Percentiles rank a stretch among this genome's conserved stretches.
Evolutionary conservation across 2,329 filamentous ascomycete genomes (phyloP).

Genomic region (Colletotrichum costaricense): DNA sequence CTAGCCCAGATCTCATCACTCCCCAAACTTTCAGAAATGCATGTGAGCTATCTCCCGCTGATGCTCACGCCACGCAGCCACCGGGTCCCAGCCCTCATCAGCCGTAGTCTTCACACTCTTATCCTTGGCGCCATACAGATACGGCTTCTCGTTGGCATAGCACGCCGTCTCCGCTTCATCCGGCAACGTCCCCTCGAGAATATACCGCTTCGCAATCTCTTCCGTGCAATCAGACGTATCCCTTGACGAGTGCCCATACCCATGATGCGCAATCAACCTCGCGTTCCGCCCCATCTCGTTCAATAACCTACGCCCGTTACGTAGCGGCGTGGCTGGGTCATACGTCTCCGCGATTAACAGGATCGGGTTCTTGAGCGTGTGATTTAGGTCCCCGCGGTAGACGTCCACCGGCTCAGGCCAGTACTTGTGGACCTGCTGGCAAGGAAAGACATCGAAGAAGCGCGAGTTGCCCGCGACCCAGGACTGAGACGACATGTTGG

Average conservation of each 20-base stretch:
- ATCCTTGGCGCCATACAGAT: conserved; percentile 50
- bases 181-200: conserved; percentile 54
- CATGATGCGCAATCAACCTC: conserved; percentile 60
- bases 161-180: conserved; percentile 55
- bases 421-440: conserved; percentile 56
- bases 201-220: conserved; percentile 50
- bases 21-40: background rate
- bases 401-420: conserved; percentile 60
- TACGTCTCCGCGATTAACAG: conserved; percentile 61
- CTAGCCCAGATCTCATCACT: background rate
- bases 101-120: background rate
- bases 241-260: conserved; percentile 60
- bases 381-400: conserved; percentile 58
- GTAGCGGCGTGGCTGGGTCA: conserved; percentile 61
- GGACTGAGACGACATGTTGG: conserved; percentile 56
- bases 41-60: background rate
- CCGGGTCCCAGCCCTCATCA: background rate
- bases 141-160: conserved; percentile 60
- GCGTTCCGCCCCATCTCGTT: conserved; percentile 60
- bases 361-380: conserved; percentile 55
- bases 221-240: conserved; percentile 60
- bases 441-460: conserved; percentile 58
- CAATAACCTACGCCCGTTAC: conserved; percentile 57
- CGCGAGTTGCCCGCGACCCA: conserved; percentile 61
- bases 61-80: conserved; percentile 16